A percentile compares a stretch with the other conserved stretches of the same genome.
These are phyloP conservation scores for Malus hybrid DNA, from an alignment of 331 rosid genomes.

Conservation along the genomic window DNA sequence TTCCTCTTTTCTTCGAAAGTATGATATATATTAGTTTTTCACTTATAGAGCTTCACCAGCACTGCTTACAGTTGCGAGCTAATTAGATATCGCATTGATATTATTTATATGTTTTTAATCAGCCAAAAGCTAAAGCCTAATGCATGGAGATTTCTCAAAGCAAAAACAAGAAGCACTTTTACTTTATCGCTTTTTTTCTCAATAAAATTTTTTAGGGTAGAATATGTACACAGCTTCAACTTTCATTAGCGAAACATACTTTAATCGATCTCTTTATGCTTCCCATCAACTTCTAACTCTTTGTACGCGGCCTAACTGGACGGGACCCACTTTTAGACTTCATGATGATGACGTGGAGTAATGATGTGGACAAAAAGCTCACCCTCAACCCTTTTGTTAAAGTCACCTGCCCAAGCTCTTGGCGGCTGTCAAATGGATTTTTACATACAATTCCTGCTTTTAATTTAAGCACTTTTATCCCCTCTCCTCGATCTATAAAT, in stretches of 20 bases:
- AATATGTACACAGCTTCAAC: not conserved
- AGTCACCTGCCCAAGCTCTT: constrained; percentile 36
- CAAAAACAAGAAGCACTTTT: not conserved
- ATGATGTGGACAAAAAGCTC: constrained; percentile 40
- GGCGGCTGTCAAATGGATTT: constrained; percentile 24
- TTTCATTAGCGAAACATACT: constrained; percentile 15
- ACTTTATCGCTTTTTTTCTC: not conserved
- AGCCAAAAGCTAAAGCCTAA: constrained; percentile 1
- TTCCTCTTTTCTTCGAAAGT: not conserved
- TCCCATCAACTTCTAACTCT: constrained; percentile 25
- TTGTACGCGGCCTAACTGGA: constrained; percentile 37
- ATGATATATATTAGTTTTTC: not conserved
- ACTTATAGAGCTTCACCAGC: not conserved
- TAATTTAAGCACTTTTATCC: constrained; percentile 19
- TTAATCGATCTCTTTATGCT: constrained; percentile 15
- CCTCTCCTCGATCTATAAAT: not conserved
- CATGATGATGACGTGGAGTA: constrained; percentile 37
- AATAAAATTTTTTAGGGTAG: not conserved
- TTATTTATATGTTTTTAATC: not conserved
- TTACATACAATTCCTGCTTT: constrained; percentile 1
- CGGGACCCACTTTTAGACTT: constrained; percentile 37
- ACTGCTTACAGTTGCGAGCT: not conserved
- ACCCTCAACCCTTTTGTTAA: constrained; percentile 26
- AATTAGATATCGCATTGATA: not conserved
- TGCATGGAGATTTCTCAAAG: constrained; percentile 12